Percentiles rank a stretch among this genome's conserved stretches.
Evolutionary conservation across 2,329 filamentous ascomycete genomes (phyloP).

Genomic region (Penicillium oxalicum): DNA sequence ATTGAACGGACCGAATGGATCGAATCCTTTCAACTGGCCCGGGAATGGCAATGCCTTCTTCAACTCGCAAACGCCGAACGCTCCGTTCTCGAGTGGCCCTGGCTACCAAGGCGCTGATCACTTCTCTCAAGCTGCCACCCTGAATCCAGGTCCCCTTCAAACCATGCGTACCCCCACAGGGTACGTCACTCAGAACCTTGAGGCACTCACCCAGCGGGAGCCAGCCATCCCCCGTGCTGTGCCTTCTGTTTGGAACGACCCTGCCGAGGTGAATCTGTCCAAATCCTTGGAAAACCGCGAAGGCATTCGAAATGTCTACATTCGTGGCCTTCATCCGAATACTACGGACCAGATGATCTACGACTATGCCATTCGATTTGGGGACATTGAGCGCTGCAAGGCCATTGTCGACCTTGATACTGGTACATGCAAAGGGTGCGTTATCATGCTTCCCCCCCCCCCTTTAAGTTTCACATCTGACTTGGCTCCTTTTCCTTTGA

Average conservation of each 20-base stretch:
- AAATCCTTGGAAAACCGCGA: conserved; percentile 92
- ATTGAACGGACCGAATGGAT: no score
- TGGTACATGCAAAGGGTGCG: conserved; percentile 90
- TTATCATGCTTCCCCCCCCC: conserved; percentile 14
- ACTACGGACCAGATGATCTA: conserved; percentile 88
- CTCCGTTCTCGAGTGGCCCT: no score
- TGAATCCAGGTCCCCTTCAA: conserved; percentile 23
- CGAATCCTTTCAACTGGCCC: no score
- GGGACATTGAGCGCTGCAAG: conserved; percentile 92
- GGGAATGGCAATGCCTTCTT: no score
- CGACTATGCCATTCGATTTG: conserved; percentile 79
- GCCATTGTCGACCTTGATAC: conserved; percentile 95
- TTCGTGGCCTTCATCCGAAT: conserved; percentile 88
- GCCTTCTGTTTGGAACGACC: conserved; percentile 75
- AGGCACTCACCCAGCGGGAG: conserved; percentile 65
- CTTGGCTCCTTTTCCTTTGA: conserved; percentile 19
- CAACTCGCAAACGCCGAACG: no score
- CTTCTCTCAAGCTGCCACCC: not conserved
- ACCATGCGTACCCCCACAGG: conserved; percentile 43
- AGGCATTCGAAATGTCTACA: conserved; percentile 96
- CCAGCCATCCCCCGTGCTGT: conserved; percentile 82
- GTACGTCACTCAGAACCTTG: conserved; percentile 49
- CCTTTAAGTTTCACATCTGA: conserved; percentile 1
- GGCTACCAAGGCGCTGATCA: no score
- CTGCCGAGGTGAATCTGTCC: conserved; percentile 81